These are phyloP conservation scores for Symbiotaphrina buchneri DNA, from an alignment of 495 filamentous ascomycete genomes.

Conservation along the genomic window DNA sequence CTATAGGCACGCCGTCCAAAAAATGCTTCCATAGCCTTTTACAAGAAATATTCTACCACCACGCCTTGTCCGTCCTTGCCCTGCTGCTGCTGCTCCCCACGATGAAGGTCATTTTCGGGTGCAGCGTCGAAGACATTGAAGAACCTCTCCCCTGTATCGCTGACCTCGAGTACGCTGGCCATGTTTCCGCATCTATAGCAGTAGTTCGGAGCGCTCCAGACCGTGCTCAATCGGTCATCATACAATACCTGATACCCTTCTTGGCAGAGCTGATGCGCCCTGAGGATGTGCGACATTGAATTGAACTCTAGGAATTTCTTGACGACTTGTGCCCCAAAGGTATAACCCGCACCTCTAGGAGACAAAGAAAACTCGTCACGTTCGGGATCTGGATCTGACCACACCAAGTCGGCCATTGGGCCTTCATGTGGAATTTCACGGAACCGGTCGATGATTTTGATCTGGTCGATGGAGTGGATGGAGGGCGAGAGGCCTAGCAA, in stretches of 20 bases:
- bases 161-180: constrained; percentile 90
- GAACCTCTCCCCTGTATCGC: constrained; percentile 69
- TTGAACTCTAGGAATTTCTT: constrained; percentile 96
- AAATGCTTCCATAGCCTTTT: too few species aligned
- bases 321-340: constrained; percentile 90
- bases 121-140: constrained; percentile 97
- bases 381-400: constrained; percentile 91
- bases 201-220: constrained; percentile 96
- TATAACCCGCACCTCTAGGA: constrained; percentile 86
- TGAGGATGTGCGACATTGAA: constrained; percentile 85
- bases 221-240: constrained; percentile 81
- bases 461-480: constrained; percentile 96
- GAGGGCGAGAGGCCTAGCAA: constrained; percentile 62
- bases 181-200: constrained; percentile 94
- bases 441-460: constrained; percentile 98
- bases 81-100: constrained; percentile 48
- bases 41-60: constrained; percentile 55
- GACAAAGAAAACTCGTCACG: constrained; percentile 90
- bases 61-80: constrained; percentile 35
- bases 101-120: constrained; percentile 82
- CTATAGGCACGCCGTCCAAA: too few species aligned
- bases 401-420: constrained; percentile 97
- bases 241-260: constrained; percentile 93
- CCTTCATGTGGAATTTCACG: constrained; percentile 96
- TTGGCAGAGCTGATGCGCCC: constrained; percentile 92